Percentiles rank a stretch among this genome's conserved stretches.
These are phyloP conservation scores for Trichoderma oligosporum DNA, from an alignment of 2,329 filamentous ascomycete species.

Conservation along the genomic window DNA sequence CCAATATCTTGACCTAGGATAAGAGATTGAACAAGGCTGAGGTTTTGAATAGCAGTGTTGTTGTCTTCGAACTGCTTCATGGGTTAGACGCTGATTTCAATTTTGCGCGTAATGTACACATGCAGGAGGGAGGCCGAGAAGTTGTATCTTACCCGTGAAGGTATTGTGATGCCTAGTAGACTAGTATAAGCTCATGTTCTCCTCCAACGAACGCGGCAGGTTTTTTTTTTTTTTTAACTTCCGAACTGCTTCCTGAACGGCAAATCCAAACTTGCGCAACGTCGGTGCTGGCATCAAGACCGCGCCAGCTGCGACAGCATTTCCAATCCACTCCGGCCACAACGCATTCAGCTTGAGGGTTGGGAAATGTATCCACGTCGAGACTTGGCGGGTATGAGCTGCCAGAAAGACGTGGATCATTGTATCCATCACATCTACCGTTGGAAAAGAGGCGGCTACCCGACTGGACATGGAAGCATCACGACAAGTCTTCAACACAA, in stretches of 20 bases:
- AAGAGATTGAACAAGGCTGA: slow-evolving; percentile 48
- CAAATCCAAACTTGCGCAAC: slow-evolving; percentile 58
- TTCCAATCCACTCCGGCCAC: slow-evolving; percentile 56
- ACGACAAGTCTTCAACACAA: slow-evolving; percentile 59
- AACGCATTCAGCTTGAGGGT: slow-evolving; percentile 54
- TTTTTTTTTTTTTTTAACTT: slow-evolving; percentile 22
- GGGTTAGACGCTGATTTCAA: slow-evolving; percentile 11
- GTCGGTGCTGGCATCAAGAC: slow-evolving; percentile 54
- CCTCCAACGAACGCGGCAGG: not conserved
- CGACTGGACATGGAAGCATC: slow-evolving; percentile 46
- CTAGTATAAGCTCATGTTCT: not conserved
- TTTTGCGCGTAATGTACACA: not conserved
- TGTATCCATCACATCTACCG: slow-evolving; percentile 56
- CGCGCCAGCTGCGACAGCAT: slow-evolving; percentile 59
- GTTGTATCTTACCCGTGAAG: slow-evolving; percentile 28
- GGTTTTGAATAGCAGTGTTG: slow-evolving; percentile 44
- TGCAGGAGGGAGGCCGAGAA: not conserved
- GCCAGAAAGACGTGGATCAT: slow-evolving; percentile 59
- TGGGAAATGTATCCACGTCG: slow-evolving; percentile 59
- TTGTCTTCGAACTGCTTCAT: slow-evolving; percentile 46
- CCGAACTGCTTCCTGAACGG: slow-evolving; percentile 51
- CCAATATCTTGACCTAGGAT: slow-evolving; percentile 48
- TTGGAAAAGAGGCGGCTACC: slow-evolving; percentile 59
- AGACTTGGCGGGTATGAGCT: slow-evolving; percentile 53
- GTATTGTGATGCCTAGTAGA: slow-evolving; percentile 30